Conservation (phyloP, 768 basidiomycete genomes). For the Leccinum pellstonianum region DNA sequence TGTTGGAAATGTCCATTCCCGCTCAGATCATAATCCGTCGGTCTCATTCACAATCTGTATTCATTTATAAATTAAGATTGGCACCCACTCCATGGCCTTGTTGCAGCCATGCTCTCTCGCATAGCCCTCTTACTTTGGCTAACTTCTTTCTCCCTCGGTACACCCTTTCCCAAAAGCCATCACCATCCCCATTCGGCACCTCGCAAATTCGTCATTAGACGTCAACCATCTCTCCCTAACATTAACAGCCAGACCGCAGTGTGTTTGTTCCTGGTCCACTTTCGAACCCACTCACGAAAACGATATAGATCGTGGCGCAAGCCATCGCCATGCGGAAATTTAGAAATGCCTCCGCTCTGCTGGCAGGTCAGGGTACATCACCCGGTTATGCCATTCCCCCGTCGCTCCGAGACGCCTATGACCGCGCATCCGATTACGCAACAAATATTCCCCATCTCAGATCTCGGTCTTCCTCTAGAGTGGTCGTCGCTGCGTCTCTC, state of each 20-base stretch:
- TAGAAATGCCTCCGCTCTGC: constrained; percentile 15
- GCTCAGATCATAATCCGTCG: constrained; percentile 9
- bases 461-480: background rate
- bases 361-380: constrained; percentile 8
- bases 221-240: background rate
- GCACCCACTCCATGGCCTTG: background rate
- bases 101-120: constrained; percentile 14
- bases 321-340: constrained; percentile 18
- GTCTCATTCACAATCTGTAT: constrained; percentile 11
- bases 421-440: constrained; percentile 22
- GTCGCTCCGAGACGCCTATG: constrained; percentile 13
- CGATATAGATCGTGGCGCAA: constrained; percentile 16
- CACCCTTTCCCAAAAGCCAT: constrained; percentile 9
- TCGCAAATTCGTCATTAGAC: background rate
- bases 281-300: background rate
- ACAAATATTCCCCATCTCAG: constrained; percentile 9
- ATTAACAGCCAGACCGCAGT: constrained; percentile 11
- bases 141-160: constrained; percentile 6
- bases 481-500: background rate
- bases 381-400: constrained; percentile 12
- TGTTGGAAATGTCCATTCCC: constrained; percentile 8
- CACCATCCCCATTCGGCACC: background rate
- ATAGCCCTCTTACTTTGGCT: constrained; percentile 6
- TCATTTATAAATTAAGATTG: constrained; percentile 2
- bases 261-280: background rate